A percentile compares a stretch with the other conserved stretches of the same genome.
These are phyloP conservation scores for Isabelozyma pseudorhagii DNA, from an alignment of 805 yeast genomes.

Conservation along the genomic window DNA sequence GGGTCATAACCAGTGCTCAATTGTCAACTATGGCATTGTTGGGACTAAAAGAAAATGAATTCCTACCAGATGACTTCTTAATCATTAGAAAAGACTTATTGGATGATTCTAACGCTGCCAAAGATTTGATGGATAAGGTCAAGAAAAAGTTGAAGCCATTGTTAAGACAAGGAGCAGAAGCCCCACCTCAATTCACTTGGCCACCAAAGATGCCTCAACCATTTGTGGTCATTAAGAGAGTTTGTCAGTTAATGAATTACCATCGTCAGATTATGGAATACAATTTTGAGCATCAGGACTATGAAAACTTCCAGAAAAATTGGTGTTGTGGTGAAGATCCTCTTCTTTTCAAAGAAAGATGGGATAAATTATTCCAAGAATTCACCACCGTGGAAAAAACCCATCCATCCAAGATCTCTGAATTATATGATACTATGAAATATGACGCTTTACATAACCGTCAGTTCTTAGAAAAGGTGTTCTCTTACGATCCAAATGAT, in stretches of 20 bases:
- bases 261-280: slow-evolving; percentile 81
- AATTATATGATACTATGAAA: slow-evolving; percentile 96
- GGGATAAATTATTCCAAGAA: slow-evolving; percentile 95
- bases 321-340: slow-evolving; percentile 99
- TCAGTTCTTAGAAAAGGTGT: slow-evolving; percentile 78
- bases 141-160: slow-evolving; percentile 94
- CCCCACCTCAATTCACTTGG: slow-evolving; percentile 98
- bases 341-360: slow-evolving; percentile 81
- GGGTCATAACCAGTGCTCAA: slow-evolving; percentile 91
- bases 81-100: slow-evolving; percentile 83
- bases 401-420: slow-evolving; percentile 95
- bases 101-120: slow-evolving; percentile 98
- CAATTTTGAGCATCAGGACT: slow-evolving; percentile 68
- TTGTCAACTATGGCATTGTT: slow-evolving; percentile 76
- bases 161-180: slow-evolving; percentile 91
- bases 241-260: slow-evolving; percentile 91
- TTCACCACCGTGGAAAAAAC: slow-evolving; percentile 91
- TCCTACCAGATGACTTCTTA: slow-evolving; percentile 71
- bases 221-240: slow-evolving; percentile 86
- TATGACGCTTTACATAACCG: slow-evolving; percentile 96
- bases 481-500: slow-evolving; percentile 56
- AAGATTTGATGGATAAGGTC: slow-evolving; percentile 95
- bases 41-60: slow-evolving; percentile 48
- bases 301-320: slow-evolving; percentile 61
- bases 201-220: slow-evolving; percentile 99